Base-by-base conservation (phyloP, 2,329 filamentous ascomycete genomes). In the Aureobasidium pullulans region DNA sequence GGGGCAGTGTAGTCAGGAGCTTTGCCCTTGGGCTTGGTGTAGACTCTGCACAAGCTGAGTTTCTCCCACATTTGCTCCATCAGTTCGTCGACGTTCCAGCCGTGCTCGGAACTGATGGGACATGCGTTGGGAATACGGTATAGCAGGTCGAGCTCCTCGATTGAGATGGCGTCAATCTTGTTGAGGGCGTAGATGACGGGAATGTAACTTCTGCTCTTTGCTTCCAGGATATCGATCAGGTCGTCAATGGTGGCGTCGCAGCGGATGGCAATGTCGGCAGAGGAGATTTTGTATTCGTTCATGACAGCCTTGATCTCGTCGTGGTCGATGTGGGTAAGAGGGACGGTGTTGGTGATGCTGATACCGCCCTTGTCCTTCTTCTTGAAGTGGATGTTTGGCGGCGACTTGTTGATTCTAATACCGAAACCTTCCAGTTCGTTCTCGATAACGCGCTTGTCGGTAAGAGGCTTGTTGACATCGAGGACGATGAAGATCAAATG, bases 301-400 rank as follows among this genome's bases (percentile, higher is more conserved):
- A 99, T 93, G 66, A 99, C 94, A 57, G 94, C 94, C 78, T 90
- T 95, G 80, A 99, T 96, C 79, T 99, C 94, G 70, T 96, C 94
- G 66, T 91, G 82, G 72, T 94, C 89, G 69, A 99, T 96, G 75
- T 99, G 90, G 28, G 88, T 88, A 66, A 99, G 79, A 5, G 92
- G 90, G 46, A 94, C 87, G 2, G 94, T 99, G 75, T 85, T 94
- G n/a, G 92, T 96, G 70, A 99, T 94, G 70, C 89, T 92, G 70
- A 99, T 85, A 37, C 94, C 94, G 66, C 94, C 94, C 78, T 97
- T 97, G 76, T 99, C 94, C 81, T 99, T 99, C 81, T 99, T 99
- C 77, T 87, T 95, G 81, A 96, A 96, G n/a, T 94, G 89, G 69
- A 99, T 99, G 73, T 99, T 99, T 42, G 94, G 94, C 29, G 94